Evolutionary conservation across 495 filamentous ascomycete genomes (phyloP).

Genomic region (Aspergillus heteromorphus): DNA sequence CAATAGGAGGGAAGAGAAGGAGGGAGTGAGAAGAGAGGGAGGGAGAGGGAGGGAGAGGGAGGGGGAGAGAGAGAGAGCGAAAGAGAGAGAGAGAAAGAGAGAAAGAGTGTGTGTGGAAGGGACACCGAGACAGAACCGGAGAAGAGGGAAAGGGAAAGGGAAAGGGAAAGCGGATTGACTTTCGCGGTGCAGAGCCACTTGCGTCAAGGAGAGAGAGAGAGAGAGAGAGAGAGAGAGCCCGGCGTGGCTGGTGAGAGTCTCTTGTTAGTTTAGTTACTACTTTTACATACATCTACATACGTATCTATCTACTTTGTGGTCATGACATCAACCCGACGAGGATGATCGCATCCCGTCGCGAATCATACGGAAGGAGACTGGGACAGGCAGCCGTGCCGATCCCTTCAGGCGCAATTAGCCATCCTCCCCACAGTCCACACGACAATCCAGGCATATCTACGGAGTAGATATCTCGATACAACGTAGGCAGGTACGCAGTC

Average conservation of each 20-base stretch:
- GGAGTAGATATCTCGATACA: too few relatives aligned
- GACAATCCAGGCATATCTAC: too few relatives aligned
- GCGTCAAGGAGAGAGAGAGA: too few relatives aligned
- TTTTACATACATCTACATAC: background rate
- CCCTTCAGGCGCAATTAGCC: background rate
- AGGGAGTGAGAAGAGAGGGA: background rate
- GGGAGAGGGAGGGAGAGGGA: background rate
- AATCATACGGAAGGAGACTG: slow-evolving; percentile 1
- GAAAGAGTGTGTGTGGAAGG: background rate
- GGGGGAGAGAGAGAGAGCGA: slow-evolving; percentile 1
- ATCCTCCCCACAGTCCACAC: background rate
- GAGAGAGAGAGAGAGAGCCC: too few relatives aligned
- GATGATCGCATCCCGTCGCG: background rate
- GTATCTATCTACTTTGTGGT: background rate
- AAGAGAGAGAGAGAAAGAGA: background rate
- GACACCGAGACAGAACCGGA: background rate
- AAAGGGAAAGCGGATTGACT: slow-evolving; percentile 4
- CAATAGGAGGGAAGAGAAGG: background rate
- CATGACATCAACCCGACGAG: too few relatives aligned
- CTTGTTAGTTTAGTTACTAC: background rate
- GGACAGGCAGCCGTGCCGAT: background rate
- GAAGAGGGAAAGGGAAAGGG: background rate
- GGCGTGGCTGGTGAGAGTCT: background rate
- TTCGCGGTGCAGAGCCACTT: slow-evolving; percentile 3
- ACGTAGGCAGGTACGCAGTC: too few relatives aligned